phyloP scores from a whole-genome alignment of 2,329 filamentous ascomycete species.

The Cercospora nicotianae region DNA sequence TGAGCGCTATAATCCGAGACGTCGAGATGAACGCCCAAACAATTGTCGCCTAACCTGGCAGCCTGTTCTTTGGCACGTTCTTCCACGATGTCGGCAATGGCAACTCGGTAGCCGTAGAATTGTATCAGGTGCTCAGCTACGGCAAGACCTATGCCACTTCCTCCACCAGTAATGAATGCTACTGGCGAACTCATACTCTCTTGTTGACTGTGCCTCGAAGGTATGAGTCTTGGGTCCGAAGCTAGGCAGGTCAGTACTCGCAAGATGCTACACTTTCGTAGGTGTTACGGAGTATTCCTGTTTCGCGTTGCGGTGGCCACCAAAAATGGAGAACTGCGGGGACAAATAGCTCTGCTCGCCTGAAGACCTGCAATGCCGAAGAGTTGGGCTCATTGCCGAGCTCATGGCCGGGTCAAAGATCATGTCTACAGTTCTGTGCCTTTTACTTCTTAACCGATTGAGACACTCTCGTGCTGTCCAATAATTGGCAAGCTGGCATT shows the following conservation, averaged over 20 bases:
- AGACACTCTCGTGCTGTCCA: not conserved
- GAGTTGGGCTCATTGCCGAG: not conserved
- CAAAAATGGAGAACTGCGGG: not conserved
- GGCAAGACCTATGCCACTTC: constrained; percentile 29
- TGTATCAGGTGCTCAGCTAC: constrained; percentile 30
- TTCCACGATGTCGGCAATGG: constrained; percentile 25
- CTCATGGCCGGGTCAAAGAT: not conserved
- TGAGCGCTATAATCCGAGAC: constrained; percentile 44
- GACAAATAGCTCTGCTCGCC: not conserved
- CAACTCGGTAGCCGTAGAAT: constrained; percentile 25
- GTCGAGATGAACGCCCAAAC: constrained; percentile 34
- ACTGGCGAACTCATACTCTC: constrained; percentile 22
- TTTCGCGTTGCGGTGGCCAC: not conserved
- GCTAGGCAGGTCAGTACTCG: too few species aligned
- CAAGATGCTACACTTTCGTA: not conserved
- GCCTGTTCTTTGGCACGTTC: constrained; percentile 22
- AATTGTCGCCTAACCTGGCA: constrained; percentile 22
- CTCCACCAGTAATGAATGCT: constrained; percentile 29
- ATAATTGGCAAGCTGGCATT: not conserved
- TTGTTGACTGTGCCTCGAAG: not conserved
- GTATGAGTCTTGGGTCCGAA: not conserved
- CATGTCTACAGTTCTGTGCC: not conserved
- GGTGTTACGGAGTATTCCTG: not conserved
- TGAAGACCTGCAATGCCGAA: not conserved
- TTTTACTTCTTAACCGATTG: not conserved